phyloP scores from a whole-genome alignment of 1,284 basidiomycete genomes.

The Leccinum subrobustum region DNA sequence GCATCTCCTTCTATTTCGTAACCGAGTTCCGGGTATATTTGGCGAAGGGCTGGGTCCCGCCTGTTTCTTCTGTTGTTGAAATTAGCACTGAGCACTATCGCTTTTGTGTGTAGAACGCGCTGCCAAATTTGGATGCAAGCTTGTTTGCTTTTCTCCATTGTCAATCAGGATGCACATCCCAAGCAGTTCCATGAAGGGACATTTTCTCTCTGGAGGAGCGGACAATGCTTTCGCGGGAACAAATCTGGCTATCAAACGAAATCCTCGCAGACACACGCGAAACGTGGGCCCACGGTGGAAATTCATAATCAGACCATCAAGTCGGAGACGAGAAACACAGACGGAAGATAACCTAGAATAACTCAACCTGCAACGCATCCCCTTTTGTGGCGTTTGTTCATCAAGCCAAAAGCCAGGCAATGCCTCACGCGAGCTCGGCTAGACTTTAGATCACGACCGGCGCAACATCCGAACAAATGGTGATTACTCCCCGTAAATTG shows the following conservation, averaged over 20 bases:
- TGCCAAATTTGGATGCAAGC: not conserved
- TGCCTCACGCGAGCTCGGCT: not conserved
- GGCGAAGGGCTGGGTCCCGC: not conserved
- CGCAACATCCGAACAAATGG: not conserved
- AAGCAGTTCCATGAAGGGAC: not conserved
- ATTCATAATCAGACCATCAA: slow-evolving; percentile 2
- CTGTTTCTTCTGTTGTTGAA: slow-evolving; percentile 6
- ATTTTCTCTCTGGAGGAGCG: not conserved
- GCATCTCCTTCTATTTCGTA: slow-evolving; percentile 4
- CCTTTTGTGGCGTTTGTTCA: not conserved
- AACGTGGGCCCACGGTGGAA: not conserved
- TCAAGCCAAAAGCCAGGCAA: not conserved
- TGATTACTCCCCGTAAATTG: not conserved
- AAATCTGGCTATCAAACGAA: slow-evolving; percentile 9
- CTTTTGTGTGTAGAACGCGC: slow-evolving; percentile 7
- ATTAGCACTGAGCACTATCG: slow-evolving; percentile 1
- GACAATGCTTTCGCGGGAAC: slow-evolving; percentile 15
- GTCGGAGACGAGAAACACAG: not conserved
- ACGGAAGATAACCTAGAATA: not conserved
- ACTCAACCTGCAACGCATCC: not conserved
- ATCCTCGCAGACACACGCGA: slow-evolving; percentile 1
- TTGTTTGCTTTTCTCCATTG: not conserved
- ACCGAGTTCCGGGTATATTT: slow-evolving; percentile 8
- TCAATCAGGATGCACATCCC: not conserved
- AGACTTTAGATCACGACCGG: not conserved